A percentile compares a stretch with the other conserved stretches of the same genome.
Conservation (phyloP, 352 stramenopile species). For the Globisporangium alternatum region DNA sequence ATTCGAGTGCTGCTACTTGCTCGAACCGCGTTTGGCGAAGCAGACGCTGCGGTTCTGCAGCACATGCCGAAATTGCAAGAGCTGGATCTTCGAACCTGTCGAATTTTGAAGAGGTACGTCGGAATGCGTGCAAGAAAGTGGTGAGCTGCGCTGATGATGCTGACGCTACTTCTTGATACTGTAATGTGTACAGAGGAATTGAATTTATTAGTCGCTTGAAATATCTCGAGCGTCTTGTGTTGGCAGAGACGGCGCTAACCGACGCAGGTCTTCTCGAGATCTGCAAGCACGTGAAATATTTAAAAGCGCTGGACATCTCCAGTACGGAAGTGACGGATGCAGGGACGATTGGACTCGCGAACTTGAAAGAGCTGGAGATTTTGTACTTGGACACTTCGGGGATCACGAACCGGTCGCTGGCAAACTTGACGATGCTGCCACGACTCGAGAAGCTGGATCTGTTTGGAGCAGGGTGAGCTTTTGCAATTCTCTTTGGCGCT, state of each 20-base stretch:
- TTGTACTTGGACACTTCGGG: conserved; percentile 61
- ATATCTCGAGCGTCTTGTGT: conserved; percentile 48
- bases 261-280: conserved; percentile 60
- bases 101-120: conserved; percentile 64
- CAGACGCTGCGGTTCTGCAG: conserved; percentile 55
- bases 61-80: conserved; percentile 50
- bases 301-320: conserved; percentile 64
- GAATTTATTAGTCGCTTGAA: conserved; percentile 64
- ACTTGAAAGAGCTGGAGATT: conserved; percentile 50
- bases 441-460: conserved; percentile 62
- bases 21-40: conserved; percentile 59
- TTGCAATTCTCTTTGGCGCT: background rate
- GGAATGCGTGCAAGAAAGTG: background rate
- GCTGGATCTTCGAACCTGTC: conserved; percentile 63
- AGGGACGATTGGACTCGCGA: conserved; percentile 42
- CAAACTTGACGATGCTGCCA: conserved; percentile 48
- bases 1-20: conserved; percentile 57
- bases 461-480: conserved; percentile 65
- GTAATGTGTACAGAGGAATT: conserved; percentile 32
- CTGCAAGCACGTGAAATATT: conserved; percentile 37
- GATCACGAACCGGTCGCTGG: conserved; percentile 63
- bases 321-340: conserved; percentile 68
- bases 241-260: conserved; percentile 60
- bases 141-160: background rate
- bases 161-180: background rate